Evolutionary conservation across 257 asterid species (phyloP).

Genomic region (Haberlea rhodopensis): DNA sequence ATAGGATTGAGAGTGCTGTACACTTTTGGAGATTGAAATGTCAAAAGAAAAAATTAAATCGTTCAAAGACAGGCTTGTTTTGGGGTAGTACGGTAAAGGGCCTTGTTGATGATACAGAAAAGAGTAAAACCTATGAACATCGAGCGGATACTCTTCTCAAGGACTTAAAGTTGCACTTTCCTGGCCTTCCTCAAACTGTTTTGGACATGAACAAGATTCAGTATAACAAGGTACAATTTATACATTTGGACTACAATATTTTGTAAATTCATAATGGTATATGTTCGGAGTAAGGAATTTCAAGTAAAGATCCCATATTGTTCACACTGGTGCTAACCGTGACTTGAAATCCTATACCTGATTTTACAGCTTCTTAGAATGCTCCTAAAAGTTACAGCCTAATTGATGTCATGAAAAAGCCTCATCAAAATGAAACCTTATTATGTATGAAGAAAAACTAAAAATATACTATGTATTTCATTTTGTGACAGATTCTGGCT

Average conservation of each 20-base stretch:
- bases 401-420: not conserved
- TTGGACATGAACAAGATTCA: slow-evolving; percentile 82
- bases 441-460: too few species aligned
- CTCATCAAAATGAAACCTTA: not conserved
- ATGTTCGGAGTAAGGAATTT: not conserved
- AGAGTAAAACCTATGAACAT: slow-evolving; percentile 55
- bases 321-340: not conserved
- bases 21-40: slow-evolving; percentile 72
- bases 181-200: slow-evolving; percentile 82
- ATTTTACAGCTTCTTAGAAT: not conserved
- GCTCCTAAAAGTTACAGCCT: not conserved
- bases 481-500: not conserved
- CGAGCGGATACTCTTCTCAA: slow-evolving; percentile 71
- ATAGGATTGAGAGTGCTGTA: slow-evolving; percentile 69
- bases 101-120: slow-evolving; percentile 48
- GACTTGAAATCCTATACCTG: not conserved
- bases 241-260: not conserved
- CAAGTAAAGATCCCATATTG: not conserved
- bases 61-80: slow-evolving; percentile 41
- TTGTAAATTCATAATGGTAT: not conserved
- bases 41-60: slow-evolving; percentile 46
- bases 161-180: slow-evolving; percentile 68
- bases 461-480: too few species aligned
- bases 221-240: slow-evolving; percentile 62
- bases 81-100: slow-evolving; percentile 74